Evolutionary conservation across 1,284 basidiomycete species (phyloP), one percentile per base, ranked within the genome.

Genomic region (Rhodotorula sp.): DNA sequence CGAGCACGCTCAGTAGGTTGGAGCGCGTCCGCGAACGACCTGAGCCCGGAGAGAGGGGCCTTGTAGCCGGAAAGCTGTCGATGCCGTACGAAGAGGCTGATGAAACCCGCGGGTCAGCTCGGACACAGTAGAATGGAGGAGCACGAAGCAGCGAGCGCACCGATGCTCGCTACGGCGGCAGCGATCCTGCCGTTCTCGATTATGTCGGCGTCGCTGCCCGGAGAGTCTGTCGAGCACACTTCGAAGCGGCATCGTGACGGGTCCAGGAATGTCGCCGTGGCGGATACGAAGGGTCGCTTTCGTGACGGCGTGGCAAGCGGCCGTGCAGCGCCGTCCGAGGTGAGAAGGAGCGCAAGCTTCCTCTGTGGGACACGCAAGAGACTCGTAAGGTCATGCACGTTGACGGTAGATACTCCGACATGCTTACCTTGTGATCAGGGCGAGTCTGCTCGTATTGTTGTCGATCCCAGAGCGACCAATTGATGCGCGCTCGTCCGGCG

Each of bases 381-480:
- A 15, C 37, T 42, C 37, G 30, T 56, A 2, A 63, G 64, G 5
- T 42, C 45, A 10, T 24, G 12, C 7, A 12, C 4, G 14, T 6
- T 2, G 22, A 33, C 37, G 24, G 20, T 20, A 7, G 26, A 26
- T 12, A 42, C 18, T 6, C 37, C 12, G 45, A 57, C 48, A 37
- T 37, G 75, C 80, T 69, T 57, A 92, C 92, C 86, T 92, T 94
- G 80, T 87, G 88, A 3, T 82, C 80, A 76, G 91, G 89, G 74
- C 86, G 85, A 18, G 89, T 80, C 4, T 6, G 2, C 49, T 73
- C 74, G 81, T 91, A 95, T 5, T 86, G 86, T 14, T 85, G 88
- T 58, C 90, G 84, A 69, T 90, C 87, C 80, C 93, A 94, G 4
- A 95, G 84, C 76, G 93, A 91, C 82, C 88, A 94, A 79, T 89